Base-by-base conservation (phyloP, 345 rosid genomes). In the Brassica incana region DNA sequence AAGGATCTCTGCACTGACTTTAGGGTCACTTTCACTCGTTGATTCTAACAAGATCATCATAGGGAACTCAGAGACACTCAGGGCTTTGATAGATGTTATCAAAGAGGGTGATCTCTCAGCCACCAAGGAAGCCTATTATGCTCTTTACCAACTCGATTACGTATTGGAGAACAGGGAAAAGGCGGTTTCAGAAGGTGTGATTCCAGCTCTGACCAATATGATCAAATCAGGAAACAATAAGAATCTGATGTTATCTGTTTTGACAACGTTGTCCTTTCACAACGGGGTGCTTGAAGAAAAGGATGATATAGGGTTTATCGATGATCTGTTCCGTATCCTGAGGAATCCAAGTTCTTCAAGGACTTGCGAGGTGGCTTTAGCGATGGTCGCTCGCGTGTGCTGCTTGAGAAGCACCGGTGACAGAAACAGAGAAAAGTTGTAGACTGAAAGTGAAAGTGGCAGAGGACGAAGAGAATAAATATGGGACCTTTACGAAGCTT, bases 1-100 rank as follows among this genome's bases (percentile, higher is more conserved):
- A 60, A 85, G 84, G 32, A 84, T 81, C 78, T 84, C 77, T 59
- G 90, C 93, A 5, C 87, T 87, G 5, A 82, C 93, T 65, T 82
- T 89, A 12, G 80, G 72, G 33, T 52, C 87, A 30, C 81, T 91
- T 30, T 85, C 71, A 36, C 61, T 25, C 62, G 58, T 71, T 56
- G 83, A 74, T 29, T 69, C 76, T 14, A 80, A 69, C 86, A 29
- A 77, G 79, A 29, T 30, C 33, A 20, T 74, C 35, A 86, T 87
- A 15, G 95, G 88, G 68, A 75, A 83, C 74, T 38, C 45, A 38
- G 45, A 86, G 74, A 85, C 89, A 18, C 27, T 91, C 18, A 72
- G 14, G 73, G 89, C 87, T 15, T 78, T 91, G 78, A 63, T 88
- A 54, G 79, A 71, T 18, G 87, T 89, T 12, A 27, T 91, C 25